Base-by-base conservation (phyloP, 306 rosid species). In the Morella rubra region DNA sequence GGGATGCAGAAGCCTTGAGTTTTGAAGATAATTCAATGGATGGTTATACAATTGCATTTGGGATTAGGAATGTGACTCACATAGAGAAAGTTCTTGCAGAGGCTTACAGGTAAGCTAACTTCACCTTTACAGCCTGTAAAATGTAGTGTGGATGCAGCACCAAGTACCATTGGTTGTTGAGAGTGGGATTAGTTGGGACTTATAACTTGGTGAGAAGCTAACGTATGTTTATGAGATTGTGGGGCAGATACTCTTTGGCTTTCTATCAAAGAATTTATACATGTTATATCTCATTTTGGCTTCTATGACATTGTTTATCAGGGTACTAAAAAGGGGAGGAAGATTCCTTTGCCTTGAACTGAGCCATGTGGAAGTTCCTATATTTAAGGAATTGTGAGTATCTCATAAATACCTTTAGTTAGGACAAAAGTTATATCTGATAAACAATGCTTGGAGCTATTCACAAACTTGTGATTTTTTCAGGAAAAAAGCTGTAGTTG, bases 41-140 rank as follows among this genome's bases (percentile, higher is more conserved):
- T 88, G 96, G 97, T 86, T 95, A 92, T 83, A 92, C 98, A 46
- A 90, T 95, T 88, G 98, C 97, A 37, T 95, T 95, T 79, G 98
- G 97, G 81, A 95, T 95, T 79, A 85, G 98, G 77, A 95, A 92
- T 79, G 98, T 95, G 62, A 92, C 98, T 18, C 97, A 90, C 88
- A 92, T 90, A 79, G 99, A 95, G 91, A 90, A 86, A 80, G 98
- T 79, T 66, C 91, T 95, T 18, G 83, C 82, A 67, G 99, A 95
- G 87, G 98, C 96, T 73, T 84, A 85, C 46, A 88, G 93, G 98
- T 92, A 79, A 76, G 77, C 47, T 73, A 73, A 55, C 73, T 74
- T 42, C 7, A 6, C 49, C 55, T 4, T 72, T 18, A 59, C 45
- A 40, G 66, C 79, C 67, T 24, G 19, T 65, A 24, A 24, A 70